Evolutionary conservation across 176 grass and related monocot species (phyloP).

Genomic region (sorghum (Sorghum bicolor)): DNA sequence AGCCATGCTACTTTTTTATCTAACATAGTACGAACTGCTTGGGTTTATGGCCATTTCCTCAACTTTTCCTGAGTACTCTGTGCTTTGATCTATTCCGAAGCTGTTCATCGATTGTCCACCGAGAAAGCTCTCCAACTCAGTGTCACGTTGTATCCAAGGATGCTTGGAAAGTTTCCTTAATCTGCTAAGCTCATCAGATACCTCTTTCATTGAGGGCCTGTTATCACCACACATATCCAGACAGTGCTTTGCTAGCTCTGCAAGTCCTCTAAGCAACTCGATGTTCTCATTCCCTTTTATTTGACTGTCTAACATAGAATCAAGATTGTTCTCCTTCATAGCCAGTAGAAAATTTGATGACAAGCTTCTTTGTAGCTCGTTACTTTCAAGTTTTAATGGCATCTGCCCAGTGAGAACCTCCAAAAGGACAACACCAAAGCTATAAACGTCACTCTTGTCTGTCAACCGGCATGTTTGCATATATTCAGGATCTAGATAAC

Average conservation of each 20-base stretch:
- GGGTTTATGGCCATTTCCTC: slow-evolving; percentile 9
- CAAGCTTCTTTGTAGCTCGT: not conserved
- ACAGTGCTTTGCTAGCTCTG: not conserved
- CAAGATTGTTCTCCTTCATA: slow-evolving; percentile 12
- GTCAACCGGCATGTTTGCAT: not conserved
- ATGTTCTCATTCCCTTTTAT: not conserved
- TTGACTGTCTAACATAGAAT: not conserved
- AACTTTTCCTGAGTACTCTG: not conserved
- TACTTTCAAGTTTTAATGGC: not conserved
- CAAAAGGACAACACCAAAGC: no score
- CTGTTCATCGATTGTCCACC: not conserved
- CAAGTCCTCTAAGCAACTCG: slow-evolving; percentile 3
- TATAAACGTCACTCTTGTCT: not conserved
- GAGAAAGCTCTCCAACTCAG: not conserved
- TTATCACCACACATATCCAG: not conserved
- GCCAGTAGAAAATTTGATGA: not conserved
- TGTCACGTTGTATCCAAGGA: not conserved
- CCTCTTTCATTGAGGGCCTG: slow-evolving; percentile 2
- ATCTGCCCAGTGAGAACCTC: no score
- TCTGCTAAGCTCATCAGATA: slow-evolving; percentile 1
- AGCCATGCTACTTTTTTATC: not conserved
- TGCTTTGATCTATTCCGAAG: slow-evolving; percentile 9
- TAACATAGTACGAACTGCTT: slow-evolving; percentile 4
- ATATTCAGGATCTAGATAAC: slow-evolving; percentile 3
- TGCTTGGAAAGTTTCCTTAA: not conserved